Evolutionary conservation across 2,329 filamentous ascomycete genomes (phyloP).

Genomic region (Curvularia eragrostidis): DNA sequence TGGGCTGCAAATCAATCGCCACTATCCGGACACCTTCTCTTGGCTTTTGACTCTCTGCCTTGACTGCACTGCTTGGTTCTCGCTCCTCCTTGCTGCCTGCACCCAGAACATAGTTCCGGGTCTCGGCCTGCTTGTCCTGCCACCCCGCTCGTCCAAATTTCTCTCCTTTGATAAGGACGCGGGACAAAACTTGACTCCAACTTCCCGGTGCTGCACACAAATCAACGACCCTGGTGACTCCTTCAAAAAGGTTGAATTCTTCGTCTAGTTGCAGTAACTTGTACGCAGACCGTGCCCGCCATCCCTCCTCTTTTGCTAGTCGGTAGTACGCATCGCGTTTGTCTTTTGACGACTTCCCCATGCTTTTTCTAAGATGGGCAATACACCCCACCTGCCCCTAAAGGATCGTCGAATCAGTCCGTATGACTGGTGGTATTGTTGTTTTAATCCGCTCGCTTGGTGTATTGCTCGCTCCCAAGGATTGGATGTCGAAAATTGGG

Average conservation of each 20-base stretch:
- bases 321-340: constrained; percentile 98
- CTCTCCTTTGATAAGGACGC: constrained; percentile 91
- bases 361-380: constrained; percentile 44
- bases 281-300: constrained; percentile 94
- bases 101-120: constrained; percentile 64
- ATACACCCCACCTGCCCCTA: neutral
- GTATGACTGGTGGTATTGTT: neutral
- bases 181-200: constrained; percentile 95
- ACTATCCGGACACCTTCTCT: constrained; percentile 88
- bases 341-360: constrained; percentile 98
- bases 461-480: neutral
- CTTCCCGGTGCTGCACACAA: constrained; percentile 94
- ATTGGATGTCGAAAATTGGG: neutral
- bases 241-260: constrained; percentile 93
- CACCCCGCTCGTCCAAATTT: constrained; percentile 85
- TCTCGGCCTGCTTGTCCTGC: constrained; percentile 81
- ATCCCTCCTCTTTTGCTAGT: constrained; percentile 97
- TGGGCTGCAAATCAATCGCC: constrained; percentile 93
- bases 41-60: constrained; percentile 49
- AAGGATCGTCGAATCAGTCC: neutral
- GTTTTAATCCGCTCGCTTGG: neutral
- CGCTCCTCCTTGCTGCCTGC: constrained; percentile 15
- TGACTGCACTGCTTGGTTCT: constrained; percentile 8
- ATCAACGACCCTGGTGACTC: constrained; percentile 91
- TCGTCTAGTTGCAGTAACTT: constrained; percentile 95